A percentile compares a stretch with the other conserved stretches of the same genome.
phyloP scores from a whole-genome alignment of 2,329 filamentous ascomycete species.

The Pseudogymnoascus sp. region DNA sequence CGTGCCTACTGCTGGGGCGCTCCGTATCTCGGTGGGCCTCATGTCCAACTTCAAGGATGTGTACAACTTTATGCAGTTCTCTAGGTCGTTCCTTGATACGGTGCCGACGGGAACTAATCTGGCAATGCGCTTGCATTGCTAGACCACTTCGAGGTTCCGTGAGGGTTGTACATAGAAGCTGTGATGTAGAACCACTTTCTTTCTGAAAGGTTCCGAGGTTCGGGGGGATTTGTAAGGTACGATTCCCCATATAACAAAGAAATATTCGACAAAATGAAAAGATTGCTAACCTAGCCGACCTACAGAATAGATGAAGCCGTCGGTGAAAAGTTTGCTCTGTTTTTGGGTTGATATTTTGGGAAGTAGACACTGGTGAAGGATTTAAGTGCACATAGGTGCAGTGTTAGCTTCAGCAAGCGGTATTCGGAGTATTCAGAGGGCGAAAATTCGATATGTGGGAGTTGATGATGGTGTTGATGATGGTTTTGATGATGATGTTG shows the following conservation, averaged over 20 bases:
- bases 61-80: constrained; percentile 32
- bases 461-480: neutral
- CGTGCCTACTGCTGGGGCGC: constrained; percentile 27
- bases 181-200: neutral
- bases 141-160: neutral
- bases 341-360: neutral
- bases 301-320: neutral
- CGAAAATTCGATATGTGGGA: neutral
- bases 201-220: neutral
- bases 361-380: constrained; percentile 30
- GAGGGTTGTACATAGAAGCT: neutral
- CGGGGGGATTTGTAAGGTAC: neutral
- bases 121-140: neutral
- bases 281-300: neutral
- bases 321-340: neutral
- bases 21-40: constrained; percentile 35
- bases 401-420: neutral
- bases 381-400: neutral
- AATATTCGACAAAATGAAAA: neutral
- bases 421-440: neutral
- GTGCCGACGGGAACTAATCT: neutral
- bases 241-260: neutral
- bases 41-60: constrained; percentile 32
- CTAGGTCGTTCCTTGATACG: constrained; percentile 20
- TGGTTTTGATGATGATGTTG: neutral